These are phyloP conservation scores for Dipodascopsis uninucleata DNA, from an alignment of 805 yeast genomes.

Conservation along the genomic window DNA sequence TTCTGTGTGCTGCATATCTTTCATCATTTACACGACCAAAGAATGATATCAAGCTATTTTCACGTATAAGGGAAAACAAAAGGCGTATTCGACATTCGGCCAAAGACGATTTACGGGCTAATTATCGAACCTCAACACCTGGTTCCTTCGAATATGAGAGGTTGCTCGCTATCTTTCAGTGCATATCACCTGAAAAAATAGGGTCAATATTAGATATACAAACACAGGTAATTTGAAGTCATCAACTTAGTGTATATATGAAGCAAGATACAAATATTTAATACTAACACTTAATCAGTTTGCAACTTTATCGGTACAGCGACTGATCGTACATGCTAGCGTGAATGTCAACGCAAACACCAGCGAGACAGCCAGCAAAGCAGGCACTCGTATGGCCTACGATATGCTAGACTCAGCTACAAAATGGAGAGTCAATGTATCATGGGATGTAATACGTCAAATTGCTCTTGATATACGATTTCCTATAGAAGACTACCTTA, in stretches of 20 bases:
- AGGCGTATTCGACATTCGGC: constrained; percentile 5
- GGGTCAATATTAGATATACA: constrained; percentile 29
- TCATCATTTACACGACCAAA: constrained; percentile 74
- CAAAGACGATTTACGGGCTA: constrained; percentile 7
- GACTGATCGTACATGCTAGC: constrained; percentile 44
- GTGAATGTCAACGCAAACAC: constrained; percentile 26
- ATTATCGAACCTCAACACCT: constrained; percentile 61
- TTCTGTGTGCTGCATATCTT: constrained; percentile 76
- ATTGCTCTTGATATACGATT: constrained; percentile 63
- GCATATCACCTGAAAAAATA: constrained; percentile 51
- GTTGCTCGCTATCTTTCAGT: constrained; percentile 70
- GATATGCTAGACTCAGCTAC: constrained; percentile 65
- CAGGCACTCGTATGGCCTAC: constrained; percentile 9
- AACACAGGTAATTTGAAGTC: constrained; percentile 34
- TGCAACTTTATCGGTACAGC: constrained; percentile 56
- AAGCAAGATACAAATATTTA: constrained; percentile 44
- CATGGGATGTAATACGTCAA: constrained; percentile 59
- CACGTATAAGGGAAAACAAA: constrained; percentile 50
- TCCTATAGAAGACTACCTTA: constrained; percentile 60
- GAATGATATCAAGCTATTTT: constrained; percentile 65
- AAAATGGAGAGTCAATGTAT: constrained; percentile 74
- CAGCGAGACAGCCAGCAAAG: no score
- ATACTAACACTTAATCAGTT: constrained; percentile 42
- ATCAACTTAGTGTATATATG: no score
- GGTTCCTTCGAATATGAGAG: constrained; percentile 75